Base-by-base conservation (phyloP, 129 eudicot species). In the Flaveria trinervia region DNA sequence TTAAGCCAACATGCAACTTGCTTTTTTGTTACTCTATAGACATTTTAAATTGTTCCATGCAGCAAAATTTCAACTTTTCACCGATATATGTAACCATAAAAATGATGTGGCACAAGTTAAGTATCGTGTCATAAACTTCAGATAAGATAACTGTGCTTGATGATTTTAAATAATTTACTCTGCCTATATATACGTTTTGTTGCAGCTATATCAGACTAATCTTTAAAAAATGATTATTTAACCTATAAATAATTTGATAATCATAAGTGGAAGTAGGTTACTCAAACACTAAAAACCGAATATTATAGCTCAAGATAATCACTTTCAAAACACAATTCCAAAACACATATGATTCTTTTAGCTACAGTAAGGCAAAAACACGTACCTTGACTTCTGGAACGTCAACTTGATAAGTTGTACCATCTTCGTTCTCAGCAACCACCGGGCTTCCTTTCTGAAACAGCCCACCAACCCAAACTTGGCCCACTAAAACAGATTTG, bases 401-500 rank as follows among this genome's bases (percentile, higher is more conserved):
- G 9, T 91, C 97, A 75, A 87, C 81, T 70, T 94, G 98, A 84
- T 87, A 91, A 17, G 89, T 86, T 60, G 92, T 71, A 77, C 98
- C 97, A 76, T 94, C 96, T 46, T 91, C 92, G 12, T 88, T 85
- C 81, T 83, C 98, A 17, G 81, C 98, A 71, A 84, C 56, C 39
- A 94, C 97, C 15, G 85, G 23, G 74, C 96, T 87, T 75, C 96
- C 98, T 80, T 94, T 94, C 16, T 79, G 87, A 76, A 94, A 22
- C 55, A 83, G 49, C 52, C 98, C 98, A 11, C 97, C 98, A 9
- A 94, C 89, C 89, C 88, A 93, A 13, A 93, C 87, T 76, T 93
- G 98, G 26, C 97, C 98, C 0, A 83, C 86, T 71, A 91, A 81
- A 70, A 81, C 79, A 43, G 96, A 72, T 82, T 91, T 80, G 80